A percentile compares a stretch with the other conserved stretches of the same genome.
Evolutionary conservation across 169 alveolate genomes (phyloP).

Genomic region (Plasmodium chabaudi): DNA sequence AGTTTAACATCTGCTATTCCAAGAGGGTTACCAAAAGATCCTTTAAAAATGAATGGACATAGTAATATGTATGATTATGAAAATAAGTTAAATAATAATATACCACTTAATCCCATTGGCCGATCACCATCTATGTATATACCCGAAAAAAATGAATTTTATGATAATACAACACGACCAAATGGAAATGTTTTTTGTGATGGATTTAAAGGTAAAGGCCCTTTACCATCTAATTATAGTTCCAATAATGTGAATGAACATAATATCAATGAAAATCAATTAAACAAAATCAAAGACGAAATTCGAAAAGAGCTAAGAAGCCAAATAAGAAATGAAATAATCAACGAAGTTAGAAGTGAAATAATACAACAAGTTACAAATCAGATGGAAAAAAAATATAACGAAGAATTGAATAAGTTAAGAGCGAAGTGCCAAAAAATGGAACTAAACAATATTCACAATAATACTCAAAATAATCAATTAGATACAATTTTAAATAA

Average conservation of each 20-base stretch:
- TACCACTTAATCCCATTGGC: not conserved
- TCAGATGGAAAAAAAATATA: constrained; percentile 55
- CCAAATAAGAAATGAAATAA: constrained; percentile 47
- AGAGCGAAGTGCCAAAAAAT: not conserved
- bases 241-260: not conserved
- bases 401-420: constrained; percentile 24
- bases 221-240: not conserved
- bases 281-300: constrained; percentile 4
- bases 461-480: constrained; percentile 12
- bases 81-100: constrained; percentile 10
- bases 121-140: not conserved
- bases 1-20: constrained; percentile 41
- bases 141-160: constrained; percentile 1
- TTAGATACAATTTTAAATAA: constrained; percentile 23
- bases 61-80: not conserved
- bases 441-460: not conserved
- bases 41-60: constrained; percentile 4
- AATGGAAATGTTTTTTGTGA: not conserved
- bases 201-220: not conserved
- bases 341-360: constrained; percentile 35
- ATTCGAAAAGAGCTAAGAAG: constrained; percentile 21
- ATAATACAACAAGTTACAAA: constrained; percentile 44
- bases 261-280: not conserved
- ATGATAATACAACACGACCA: constrained; percentile 11
- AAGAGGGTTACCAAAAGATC: constrained; percentile 12